Conservation (phyloP, 345 rosid genomes). For the Eucalyptus cloeziana region DNA sequence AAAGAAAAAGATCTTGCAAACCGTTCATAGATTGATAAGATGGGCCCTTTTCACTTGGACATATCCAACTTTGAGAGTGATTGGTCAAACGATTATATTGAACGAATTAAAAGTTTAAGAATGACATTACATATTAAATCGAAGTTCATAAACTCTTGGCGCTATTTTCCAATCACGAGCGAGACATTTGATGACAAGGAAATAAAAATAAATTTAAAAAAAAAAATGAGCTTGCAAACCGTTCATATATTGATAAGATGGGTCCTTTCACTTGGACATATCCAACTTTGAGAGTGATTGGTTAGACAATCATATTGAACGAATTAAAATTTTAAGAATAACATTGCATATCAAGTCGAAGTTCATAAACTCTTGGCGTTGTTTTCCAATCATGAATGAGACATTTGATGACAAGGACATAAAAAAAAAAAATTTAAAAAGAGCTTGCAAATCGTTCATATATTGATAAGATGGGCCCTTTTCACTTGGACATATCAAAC, state of each 20-base stretch:
- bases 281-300: not conserved
- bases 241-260: not conserved
- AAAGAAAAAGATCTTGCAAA: not conserved
- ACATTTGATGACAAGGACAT: not conserved
- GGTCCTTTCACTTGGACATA: not conserved
- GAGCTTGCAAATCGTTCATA: not conserved
- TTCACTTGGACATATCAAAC: not conserved
- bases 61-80: not conserved
- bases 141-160: not conserved
- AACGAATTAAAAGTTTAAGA: not conserved
- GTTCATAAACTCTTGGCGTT: rapidly evolving
- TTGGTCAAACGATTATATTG: not conserved
- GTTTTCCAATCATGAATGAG: not conserved
- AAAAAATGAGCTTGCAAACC: not conserved
- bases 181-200: not conserved
- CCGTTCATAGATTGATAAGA: not conserved
- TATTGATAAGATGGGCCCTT: not conserved
- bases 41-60: not conserved
- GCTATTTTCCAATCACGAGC: not conserved
- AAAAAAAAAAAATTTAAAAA: not conserved
- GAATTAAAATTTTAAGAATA: not conserved
- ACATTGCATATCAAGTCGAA: rapidly evolving
- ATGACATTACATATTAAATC: rapidly evolving
- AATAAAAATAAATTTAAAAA: not conserved
- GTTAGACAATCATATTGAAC: not conserved